A percentile compares a stretch with the other conserved stretches of the same genome.
Conservation (phyloP, 225 moss, liverwort and hornwort species). For the Lunularia cruciata region DNA sequence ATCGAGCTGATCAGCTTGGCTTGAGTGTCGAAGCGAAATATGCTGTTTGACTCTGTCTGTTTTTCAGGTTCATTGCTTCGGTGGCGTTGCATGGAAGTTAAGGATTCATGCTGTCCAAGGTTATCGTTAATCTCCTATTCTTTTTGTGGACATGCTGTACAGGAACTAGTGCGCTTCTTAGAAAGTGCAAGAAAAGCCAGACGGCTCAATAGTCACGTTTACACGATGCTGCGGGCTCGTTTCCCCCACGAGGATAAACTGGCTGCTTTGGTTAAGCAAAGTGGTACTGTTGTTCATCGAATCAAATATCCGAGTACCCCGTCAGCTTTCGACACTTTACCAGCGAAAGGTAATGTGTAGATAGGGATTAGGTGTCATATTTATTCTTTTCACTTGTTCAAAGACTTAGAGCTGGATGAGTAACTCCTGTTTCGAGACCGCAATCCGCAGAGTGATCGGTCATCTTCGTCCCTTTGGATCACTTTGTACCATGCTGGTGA, state of each 20-base stretch:
- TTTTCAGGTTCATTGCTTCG: too few species aligned
- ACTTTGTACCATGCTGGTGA: too few species aligned
- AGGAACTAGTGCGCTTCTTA: slow-evolving; percentile 85
- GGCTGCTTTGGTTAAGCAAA: slow-evolving; percentile 86
- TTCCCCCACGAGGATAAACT: slow-evolving; percentile 78
- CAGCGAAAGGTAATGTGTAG: slow-evolving; percentile 45
- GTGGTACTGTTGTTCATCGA: slow-evolving; percentile 79
- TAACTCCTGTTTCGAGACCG: slow-evolving; percentile 2
- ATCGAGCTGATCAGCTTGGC: not conserved
- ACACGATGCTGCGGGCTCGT: slow-evolving; percentile 82
- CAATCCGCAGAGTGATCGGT: too few species aligned
- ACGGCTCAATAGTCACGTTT: slow-evolving; percentile 86
- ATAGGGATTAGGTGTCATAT: not conserved
- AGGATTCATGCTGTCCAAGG: too few species aligned
- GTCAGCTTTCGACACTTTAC: slow-evolving; percentile 59
- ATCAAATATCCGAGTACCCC: slow-evolving; percentile 77
- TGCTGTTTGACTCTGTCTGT: too few species aligned
- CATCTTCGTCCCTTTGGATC: too few species aligned
- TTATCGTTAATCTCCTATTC: too few species aligned
- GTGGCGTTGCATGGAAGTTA: too few species aligned
- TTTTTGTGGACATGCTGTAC: slow-evolving; percentile 19
- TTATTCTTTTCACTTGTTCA: not conserved
- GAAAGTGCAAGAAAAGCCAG: slow-evolving; percentile 81
- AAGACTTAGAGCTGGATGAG: not conserved
- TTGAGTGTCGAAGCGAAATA: too few species aligned